Evolutionary conservation across 179 eudicot species (phyloP), one percentile per base, ranked within the genome.

Genomic region (Silene vulgaris): DNA sequence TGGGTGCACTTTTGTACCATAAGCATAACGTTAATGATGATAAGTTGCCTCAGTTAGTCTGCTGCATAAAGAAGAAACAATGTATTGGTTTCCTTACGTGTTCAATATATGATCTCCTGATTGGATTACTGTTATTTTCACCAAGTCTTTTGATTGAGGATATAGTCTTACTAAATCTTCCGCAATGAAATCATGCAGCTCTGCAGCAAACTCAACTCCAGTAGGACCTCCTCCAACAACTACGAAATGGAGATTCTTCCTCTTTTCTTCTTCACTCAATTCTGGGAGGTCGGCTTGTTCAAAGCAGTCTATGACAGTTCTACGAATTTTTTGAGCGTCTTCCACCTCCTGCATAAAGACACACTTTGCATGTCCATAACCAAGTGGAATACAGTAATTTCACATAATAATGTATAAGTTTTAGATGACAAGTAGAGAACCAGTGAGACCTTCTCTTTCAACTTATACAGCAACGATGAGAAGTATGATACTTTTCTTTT

Each of bases 181-280:
- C 12, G 59, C 73, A 71, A 94, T 80, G 77, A 76, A 89, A 63
- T 94, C 96, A 73, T 94, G 98, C 65, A 94, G 89, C 81, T 92
- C 97, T 7, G 97, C 98, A 52, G 98, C 95, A 85, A 94, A 94
- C 81, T 92, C 98, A 77, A 92, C 90, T 67, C 98, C 98, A 57
- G 97, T 87, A 37, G 98, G 98, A 71, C 98, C 97, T 21, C 98
- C 98, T 73, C 98, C 98, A n/a, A 94, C 95, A 69, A 92, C 81
- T 23, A 92, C 88, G 80, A 94, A 94, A 80, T 94, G 98, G 69
- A 94, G 89, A 74, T 84, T 82, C 63, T 84, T 85, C 79, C 85
- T 86, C 74, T 87, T 85, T 69, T 94, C 97, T 78, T 89, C 96
- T 76, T 94, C 97, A 62, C 82, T 94, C 68, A 92, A 70, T 20